Base-by-base conservation (phyloP, 2,329 filamentous ascomycete species). In the Shiraia bambusicola region DNA sequence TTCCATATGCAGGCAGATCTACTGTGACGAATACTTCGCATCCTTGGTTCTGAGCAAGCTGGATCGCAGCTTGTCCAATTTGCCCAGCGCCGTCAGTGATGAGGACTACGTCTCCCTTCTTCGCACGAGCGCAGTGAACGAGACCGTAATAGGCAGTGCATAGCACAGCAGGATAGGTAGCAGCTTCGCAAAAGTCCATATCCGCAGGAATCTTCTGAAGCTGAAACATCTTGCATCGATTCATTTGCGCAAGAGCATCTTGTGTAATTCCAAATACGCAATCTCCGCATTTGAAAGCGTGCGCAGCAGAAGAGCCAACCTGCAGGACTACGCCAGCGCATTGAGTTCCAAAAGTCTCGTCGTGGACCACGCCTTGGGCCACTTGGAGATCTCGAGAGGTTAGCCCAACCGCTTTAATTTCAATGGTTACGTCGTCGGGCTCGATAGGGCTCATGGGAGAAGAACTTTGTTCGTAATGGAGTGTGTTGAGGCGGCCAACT, bases 351-450 rank as follows among this genome's bases (percentile, higher is more conserved):
- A 52, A 42, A 2, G 27, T 17, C 13, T 50, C 42, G 6, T 47
- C 47, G 16, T 45, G 36, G 3, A 53, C 29, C 28, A 69, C 64
- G 4, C 69, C 69, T 8, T 54, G 40, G 4, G 52, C 41, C 7
- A 52, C 34, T 6, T 51, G 31, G 13, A 52, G 17, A 28, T 63
- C 58, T 16, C 49, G 49, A 34, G 36, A 51, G 19, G 51, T 59
- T 15, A 59, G 34, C 1, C 53, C 55, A 3, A 45, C 33, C 4
- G 52, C 51, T 27, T 42, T 43, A 27, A 56, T 37, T 15, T 52
- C 35, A 10, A 62, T 29, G 12, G 54, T 36, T 6, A 61, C 40
- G 13, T 58, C 51, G 17, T 45, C 41, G 3, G 28, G 16, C 10
- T 11, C 44, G 6, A 55, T 35, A 15, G 36, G 26, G 7, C 9